Percentiles rank a stretch among this genome's conserved stretches.
These are phyloP conservation scores for Verbena officinalis DNA, from an alignment of 257 asterid genomes.

Conservation along the genomic window DNA sequence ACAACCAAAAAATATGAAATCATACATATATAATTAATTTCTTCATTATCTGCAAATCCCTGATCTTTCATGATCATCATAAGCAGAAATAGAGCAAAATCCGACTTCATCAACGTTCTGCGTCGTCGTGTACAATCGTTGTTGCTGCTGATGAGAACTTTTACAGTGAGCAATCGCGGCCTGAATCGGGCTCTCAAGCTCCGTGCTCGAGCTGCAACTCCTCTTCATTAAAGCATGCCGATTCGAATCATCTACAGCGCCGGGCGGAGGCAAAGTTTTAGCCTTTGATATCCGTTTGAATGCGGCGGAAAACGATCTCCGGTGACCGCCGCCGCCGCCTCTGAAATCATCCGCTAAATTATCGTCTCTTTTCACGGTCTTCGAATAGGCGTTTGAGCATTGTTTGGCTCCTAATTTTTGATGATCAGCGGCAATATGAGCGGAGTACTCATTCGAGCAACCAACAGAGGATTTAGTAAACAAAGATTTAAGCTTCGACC, in stretches of 20 bases:
- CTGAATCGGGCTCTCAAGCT: slow-evolving; percentile 75
- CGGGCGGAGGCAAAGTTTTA: slow-evolving; percentile 39
- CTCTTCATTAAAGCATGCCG: slow-evolving; percentile 44
- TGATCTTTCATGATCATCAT: slow-evolving; percentile 50
- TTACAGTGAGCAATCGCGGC: slow-evolving; percentile 97
- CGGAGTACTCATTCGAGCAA: slow-evolving; percentile 50
- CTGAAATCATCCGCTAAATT: slow-evolving; percentile 25
- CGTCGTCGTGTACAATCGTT: slow-evolving; percentile 14
- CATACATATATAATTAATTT: background rate
- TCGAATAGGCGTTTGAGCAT: slow-evolving; percentile 24
- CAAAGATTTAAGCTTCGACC: slow-evolving; percentile 62
- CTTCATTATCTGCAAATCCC: slow-evolving; percentile 48
- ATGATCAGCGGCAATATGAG: slow-evolving; percentile 26
- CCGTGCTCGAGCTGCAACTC: slow-evolving; percentile 48
- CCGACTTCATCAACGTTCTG: slow-evolving; percentile 26
- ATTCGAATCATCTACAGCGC: slow-evolving; percentile 37
- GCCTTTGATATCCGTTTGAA: slow-evolving; percentile 56
- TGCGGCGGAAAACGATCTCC: slow-evolving; percentile 89
- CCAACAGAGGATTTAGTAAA: slow-evolving; percentile 57
- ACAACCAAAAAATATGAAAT: background rate
- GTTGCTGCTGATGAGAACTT: slow-evolving; percentile 63
- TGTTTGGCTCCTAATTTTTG: slow-evolving; percentile 18
- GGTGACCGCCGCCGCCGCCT: slow-evolving; percentile 32
- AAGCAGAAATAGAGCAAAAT: slow-evolving; percentile 46
- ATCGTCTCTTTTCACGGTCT: slow-evolving; percentile 24